Conservation (phyloP, 225 moss, liverwort and hornwort genomes). For the Bryum argenteum region DNA sequence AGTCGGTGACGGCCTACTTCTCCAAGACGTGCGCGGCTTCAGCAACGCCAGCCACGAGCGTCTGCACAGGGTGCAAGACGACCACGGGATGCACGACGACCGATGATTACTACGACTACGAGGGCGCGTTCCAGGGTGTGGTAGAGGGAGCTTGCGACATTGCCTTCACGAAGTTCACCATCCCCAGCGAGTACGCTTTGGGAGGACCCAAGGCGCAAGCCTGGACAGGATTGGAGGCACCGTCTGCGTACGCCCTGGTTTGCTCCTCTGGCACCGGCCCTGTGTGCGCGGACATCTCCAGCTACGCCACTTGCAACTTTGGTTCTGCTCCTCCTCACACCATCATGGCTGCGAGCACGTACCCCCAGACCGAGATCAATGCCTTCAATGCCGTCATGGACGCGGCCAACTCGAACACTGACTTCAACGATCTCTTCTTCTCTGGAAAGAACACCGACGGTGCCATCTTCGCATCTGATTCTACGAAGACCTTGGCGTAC, state of each 20-base stretch:
- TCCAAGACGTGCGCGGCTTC: constrained; percentile 45
- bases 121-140: constrained; percentile 50
- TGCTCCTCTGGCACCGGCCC: constrained; percentile 31
- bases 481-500: constrained; percentile 46
- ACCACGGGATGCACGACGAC: constrained; percentile 31
- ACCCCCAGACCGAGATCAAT: constrained; percentile 29
- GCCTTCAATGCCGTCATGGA: constrained; percentile 38
- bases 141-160: constrained; percentile 48
- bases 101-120: constrained; percentile 50
- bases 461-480: constrained; percentile 36
- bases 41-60: constrained; percentile 8
- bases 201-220: constrained; percentile 40
- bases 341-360: constrained; percentile 23
- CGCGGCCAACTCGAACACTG: constrained; percentile 33
- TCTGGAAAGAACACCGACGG: constrained; percentile 44
- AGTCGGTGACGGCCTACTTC: constrained; percentile 49
- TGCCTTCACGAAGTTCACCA: constrained; percentile 59
- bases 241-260: constrained; percentile 33
- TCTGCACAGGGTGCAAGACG: constrained; percentile 47
- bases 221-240: constrained; percentile 40
- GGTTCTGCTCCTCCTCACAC: constrained; percentile 53
- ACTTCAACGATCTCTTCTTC: constrained; percentile 44
- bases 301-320: constrained; percentile 50
- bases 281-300: constrained; percentile 29
- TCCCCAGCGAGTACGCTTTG: constrained; percentile 36